Percentiles rank a stretch among this genome's conserved stretches.
Conservation (phyloP, 306 rosid genomes). For the Ammopiptanthus mongolicus region DNA sequence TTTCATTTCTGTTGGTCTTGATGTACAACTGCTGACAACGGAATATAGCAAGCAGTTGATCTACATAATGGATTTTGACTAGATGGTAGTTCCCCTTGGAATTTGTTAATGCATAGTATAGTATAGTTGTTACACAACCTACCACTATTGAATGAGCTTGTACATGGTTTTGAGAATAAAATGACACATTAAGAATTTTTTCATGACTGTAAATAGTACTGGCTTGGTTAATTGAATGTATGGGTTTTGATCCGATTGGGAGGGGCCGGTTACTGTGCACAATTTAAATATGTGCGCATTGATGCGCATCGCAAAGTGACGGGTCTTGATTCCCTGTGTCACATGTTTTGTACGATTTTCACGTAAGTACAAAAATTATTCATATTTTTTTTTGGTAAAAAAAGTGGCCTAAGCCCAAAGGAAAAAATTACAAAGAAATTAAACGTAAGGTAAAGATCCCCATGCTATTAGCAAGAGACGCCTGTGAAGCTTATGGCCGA, state of each 20-base stretch:
- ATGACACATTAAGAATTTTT: background rate
- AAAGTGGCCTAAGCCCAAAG: too few relatives aligned
- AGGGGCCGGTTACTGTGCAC: too few relatives aligned
- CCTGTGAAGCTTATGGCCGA: too few relatives aligned
- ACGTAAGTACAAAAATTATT: too few relatives aligned
- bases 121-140: background rate
- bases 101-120: conserved; percentile 4
- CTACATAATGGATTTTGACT: background rate
- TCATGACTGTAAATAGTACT: conserved; percentile 2
- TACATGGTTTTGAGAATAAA: background rate
- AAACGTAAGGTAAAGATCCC: too few relatives aligned
- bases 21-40: background rate
- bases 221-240: background rate
- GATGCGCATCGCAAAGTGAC: too few relatives aligned
- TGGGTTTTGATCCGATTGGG: background rate
- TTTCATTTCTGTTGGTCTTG: background rate
- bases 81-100: background rate
- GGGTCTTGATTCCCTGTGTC: too few relatives aligned
- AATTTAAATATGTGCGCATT: too few relatives aligned
- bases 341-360: too few relatives aligned
- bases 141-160: background rate
- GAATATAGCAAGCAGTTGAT: background rate
- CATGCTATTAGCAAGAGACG: too few relatives aligned
- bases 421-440: too few relatives aligned
- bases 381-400: too few relatives aligned